These are phyloP conservation scores for Candida suzukii DNA, from an alignment of 805 yeast genomes.

Conservation along the genomic window DNA sequence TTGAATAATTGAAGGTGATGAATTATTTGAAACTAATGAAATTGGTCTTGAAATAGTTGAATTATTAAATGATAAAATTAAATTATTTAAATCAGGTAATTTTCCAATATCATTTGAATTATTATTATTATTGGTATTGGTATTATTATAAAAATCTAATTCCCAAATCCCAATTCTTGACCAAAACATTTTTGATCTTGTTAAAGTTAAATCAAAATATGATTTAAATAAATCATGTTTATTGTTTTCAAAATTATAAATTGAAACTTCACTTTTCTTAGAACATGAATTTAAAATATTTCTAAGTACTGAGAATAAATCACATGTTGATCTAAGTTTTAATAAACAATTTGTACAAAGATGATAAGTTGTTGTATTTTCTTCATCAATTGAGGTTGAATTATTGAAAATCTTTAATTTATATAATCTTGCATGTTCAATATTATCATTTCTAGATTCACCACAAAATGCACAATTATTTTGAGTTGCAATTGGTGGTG, in stretches of 20 bases:
- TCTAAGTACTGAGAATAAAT: conserved; percentile 70
- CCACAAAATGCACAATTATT: conserved; percentile 83
- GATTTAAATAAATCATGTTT: conserved; percentile 24
- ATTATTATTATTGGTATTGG: not conserved
- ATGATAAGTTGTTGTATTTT: conserved; percentile 30
- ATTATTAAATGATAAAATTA: not conserved
- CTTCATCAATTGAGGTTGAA: conserved; percentile 1
- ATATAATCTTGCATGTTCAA: conserved; percentile 75
- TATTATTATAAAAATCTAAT: conserved; percentile 20
- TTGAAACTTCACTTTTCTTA: too few relatives aligned
- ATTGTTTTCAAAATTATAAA: too few relatives aligned
- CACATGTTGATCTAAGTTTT: conserved; percentile 76
- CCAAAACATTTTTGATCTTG: conserved; percentile 77
- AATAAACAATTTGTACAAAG: conserved; percentile 80
- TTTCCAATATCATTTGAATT: not conserved
- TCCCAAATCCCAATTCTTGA: conserved; percentile 79
- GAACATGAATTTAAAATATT: conserved; percentile 38
- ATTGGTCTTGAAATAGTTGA: not conserved
- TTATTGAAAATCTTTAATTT: conserved; percentile 40
- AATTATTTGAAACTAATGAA: too few relatives aligned
- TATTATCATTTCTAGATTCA: conserved; percentile 59
- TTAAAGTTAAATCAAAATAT: conserved; percentile 58
- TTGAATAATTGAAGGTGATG: not conserved
- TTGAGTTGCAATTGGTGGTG: conserved; percentile 68
- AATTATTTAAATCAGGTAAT: not conserved